phyloP scores from a whole-genome alignment of 192 early-diverging fungal genomes.

The Haplosporangium gracile region DNA sequence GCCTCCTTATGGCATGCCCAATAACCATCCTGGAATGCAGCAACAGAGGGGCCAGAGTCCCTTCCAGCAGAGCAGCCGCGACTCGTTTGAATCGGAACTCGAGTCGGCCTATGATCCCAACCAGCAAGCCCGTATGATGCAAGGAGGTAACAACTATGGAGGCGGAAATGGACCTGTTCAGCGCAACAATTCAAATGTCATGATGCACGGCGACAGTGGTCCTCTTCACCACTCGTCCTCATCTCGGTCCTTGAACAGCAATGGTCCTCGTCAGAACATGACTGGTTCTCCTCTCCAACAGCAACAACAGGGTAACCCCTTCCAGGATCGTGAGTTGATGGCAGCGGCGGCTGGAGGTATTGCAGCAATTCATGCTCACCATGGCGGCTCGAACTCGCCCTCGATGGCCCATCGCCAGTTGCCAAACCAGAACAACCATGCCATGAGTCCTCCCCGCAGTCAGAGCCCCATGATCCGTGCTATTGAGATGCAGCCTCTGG shows the following conservation, averaged over 20 bases:
- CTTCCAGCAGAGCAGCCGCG: conserved; percentile 25
- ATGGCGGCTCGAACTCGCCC: background rate
- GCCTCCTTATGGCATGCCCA: conserved; percentile 11
- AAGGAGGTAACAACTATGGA: background rate
- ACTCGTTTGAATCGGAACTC: conserved; percentile 37
- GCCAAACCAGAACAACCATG: background rate
- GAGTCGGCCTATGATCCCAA: conserved; percentile 47
- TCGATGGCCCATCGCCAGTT: background rate
- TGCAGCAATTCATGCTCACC: background rate
- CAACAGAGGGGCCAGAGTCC: conserved; percentile 23
- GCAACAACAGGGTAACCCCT: conserved; percentile 28
- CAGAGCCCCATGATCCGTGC: conserved; percentile 22
- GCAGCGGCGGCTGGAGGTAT: conserved; percentile 23
- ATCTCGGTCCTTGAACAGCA: conserved; percentile 17
- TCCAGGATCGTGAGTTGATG: conserved; percentile 44
- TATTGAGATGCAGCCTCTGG: conserved; percentile 57
- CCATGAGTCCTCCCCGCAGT: conserved; percentile 3
- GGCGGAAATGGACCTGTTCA: conserved; percentile 18
- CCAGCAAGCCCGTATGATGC: conserved; percentile 20
- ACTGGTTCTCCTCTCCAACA: conserved; percentile 1
- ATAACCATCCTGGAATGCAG: background rate
- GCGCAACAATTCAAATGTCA: conserved; percentile 37
- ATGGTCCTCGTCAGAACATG: conserved; percentile 12
- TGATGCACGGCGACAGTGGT: conserved; percentile 29
- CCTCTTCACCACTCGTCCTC: conserved; percentile 17